Conservation (phyloP, 1,139 yeast species). For the Wickerhamomyces sp. region DNA sequence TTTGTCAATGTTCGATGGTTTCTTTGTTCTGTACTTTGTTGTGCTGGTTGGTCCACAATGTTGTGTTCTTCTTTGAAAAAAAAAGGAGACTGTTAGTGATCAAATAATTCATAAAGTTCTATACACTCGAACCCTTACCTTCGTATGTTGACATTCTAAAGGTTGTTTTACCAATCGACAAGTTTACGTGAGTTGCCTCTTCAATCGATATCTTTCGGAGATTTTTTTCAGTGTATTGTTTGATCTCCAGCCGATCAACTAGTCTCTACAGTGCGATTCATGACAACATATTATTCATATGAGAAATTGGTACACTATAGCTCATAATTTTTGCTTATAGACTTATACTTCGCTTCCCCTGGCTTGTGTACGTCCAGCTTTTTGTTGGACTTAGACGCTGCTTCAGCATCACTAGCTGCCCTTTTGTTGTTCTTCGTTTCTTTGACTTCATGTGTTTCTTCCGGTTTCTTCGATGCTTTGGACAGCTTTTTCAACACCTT, state of each 20-base stretch:
- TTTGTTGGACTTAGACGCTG: background rate
- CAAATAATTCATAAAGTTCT: too few relatives aligned
- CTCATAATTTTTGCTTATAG: conserved; percentile 7
- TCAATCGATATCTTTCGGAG: too few relatives aligned
- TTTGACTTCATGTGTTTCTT: background rate
- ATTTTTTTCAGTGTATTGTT: too few relatives aligned
- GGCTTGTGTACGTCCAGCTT: background rate
- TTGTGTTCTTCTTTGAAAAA: conserved; percentile 11
- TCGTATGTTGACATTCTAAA: conserved; percentile 20
- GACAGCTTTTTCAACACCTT: conserved; percentile 51
- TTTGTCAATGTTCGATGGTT: conserved; percentile 16
- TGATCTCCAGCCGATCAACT: background rate
- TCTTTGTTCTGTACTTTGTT: conserved; percentile 3
- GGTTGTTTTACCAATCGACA: too few relatives aligned
- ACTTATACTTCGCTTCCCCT: conserved; percentile 3
- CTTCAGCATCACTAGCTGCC: background rate
- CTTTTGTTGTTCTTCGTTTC: background rate
- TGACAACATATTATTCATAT: background rate
- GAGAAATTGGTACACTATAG: background rate
- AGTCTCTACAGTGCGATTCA: background rate
- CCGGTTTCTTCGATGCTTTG: background rate
- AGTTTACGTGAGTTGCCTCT: too few relatives aligned
- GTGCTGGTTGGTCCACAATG: conserved; percentile 1
- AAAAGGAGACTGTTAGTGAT: too few relatives aligned
- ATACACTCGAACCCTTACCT: conserved; percentile 9